These are phyloP conservation scores for Isoetes taiwanensis DNA, from an alignment of 75 land plant species.

Conservation along the genomic window DNA sequence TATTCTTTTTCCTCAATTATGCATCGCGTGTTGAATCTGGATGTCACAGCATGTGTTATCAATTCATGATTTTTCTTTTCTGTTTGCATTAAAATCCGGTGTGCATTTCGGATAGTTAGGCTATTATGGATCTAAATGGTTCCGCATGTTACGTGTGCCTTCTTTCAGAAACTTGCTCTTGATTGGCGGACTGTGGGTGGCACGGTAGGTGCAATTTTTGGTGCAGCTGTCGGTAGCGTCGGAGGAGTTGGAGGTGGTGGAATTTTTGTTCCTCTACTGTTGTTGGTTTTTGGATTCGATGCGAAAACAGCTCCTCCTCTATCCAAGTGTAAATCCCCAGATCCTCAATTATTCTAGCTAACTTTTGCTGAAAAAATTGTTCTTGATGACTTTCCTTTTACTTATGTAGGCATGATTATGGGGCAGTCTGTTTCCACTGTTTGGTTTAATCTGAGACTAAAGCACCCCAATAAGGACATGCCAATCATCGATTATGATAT, in stretches of 20 bases:
- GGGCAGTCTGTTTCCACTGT: slow-evolving; percentile 69
- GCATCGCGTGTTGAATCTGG: too few species aligned
- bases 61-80: too few species aligned
- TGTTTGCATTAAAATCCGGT: too few species aligned
- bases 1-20: too few species aligned
- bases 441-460: slow-evolving; percentile 55
- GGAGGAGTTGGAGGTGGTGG: slow-evolving; percentile 96
- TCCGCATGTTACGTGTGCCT: too few species aligned
- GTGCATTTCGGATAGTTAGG: too few species aligned
- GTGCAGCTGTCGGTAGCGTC: slow-evolving; percentile 73
- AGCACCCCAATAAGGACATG: slow-evolving; percentile 43
- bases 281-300: slow-evolving; percentile 68
- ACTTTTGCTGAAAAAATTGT: not conserved
- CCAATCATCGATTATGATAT: slow-evolving; percentile 62
- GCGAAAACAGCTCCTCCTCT: slow-evolving; percentile 84
- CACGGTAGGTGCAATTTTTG: slow-evolving; percentile 54
- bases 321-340: slow-evolving; percentile 50
- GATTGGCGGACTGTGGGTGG: slow-evolving; percentile 49
- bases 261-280: slow-evolving; percentile 78
- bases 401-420: slow-evolving; percentile 67
- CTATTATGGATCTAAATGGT: too few species aligned
- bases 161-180: slow-evolving; percentile 43
- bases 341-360: too few species aligned
- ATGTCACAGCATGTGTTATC: too few species aligned
- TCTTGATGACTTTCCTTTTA: too few species aligned